Evolutionary conservation across 208 protist genomes (phyloP).

Genomic region (Leishmania tarentolae): DNA sequence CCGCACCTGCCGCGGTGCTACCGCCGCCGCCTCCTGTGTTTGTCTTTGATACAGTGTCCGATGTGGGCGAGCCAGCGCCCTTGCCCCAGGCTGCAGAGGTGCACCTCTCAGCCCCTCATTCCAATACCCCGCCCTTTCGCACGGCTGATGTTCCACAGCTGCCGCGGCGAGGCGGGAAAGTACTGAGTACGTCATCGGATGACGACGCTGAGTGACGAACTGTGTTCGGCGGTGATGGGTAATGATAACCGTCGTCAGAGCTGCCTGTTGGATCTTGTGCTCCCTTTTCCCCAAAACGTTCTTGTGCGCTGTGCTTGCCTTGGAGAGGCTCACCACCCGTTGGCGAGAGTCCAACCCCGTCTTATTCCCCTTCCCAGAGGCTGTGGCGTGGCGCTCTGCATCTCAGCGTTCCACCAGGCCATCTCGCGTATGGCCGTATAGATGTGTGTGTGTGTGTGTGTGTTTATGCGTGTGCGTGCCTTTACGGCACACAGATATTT

Average conservation of each 20-base stretch:
- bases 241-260: not conserved
- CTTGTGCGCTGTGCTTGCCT: not conserved
- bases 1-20: not conserved
- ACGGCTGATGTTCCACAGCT: conserved; percentile 1
- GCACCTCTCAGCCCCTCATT: not conserved
- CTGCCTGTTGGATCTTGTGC: not conserved
- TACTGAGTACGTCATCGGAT: conserved; percentile 51
- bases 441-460: not conserved
- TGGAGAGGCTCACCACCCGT: not conserved
- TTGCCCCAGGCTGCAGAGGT: not conserved
- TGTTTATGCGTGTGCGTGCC: not conserved
- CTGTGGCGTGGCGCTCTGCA: not conserved
- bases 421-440: not conserved
- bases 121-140: not conserved
- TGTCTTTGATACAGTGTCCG: conserved; percentile 15
- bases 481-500: not conserved
- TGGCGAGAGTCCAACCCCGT: not conserved
- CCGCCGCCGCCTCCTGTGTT: conserved; percentile 22
- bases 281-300: not conserved
- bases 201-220: conserved; percentile 17
- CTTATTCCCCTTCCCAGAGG: not conserved
- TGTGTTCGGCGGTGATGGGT: not conserved
- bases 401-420: not conserved
- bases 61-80: not conserved
- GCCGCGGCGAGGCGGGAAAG: conserved; percentile 36